Percentiles rank a stretch among this genome's conserved stretches.
These are phyloP conservation scores for Pseudoneurospora amorphoporcata DNA, from an alignment of 495 filamentous ascomycete species.

Conservation along the genomic window DNA sequence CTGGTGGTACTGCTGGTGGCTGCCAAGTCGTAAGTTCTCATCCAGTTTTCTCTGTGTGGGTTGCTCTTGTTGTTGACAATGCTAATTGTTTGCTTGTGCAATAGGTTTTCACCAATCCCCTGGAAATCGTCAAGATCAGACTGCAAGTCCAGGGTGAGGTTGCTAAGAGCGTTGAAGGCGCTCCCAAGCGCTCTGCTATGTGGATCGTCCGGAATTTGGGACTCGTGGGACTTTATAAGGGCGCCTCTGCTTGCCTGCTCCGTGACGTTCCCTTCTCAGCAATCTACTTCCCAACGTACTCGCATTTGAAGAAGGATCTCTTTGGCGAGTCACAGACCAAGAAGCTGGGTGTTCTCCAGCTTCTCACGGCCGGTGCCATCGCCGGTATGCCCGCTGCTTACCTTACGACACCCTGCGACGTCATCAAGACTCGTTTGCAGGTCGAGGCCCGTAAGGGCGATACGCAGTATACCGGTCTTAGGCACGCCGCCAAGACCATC, in stretches of 20 bases:
- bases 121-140: conserved; percentile 98
- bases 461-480: conserved; percentile 69
- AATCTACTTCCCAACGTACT: conserved; percentile 97
- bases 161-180: conserved; percentile 74
- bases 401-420: conserved; percentile 92
- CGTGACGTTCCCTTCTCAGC: conserved; percentile 96
- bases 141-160: conserved; percentile 96
- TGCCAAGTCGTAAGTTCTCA: conserved; percentile 82
- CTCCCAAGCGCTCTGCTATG: conserved; percentile 78
- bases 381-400: conserved; percentile 98
- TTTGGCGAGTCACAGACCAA: conserved; percentile 87
- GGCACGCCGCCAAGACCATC: conserved; percentile 76
- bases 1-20: conserved; percentile 82
- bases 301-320: conserved; percentile 82
- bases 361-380: conserved; percentile 89
- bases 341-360: conserved; percentile 84
- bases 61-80: not conserved
- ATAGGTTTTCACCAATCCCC: conserved; percentile 89
- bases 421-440: conserved; percentile 97
- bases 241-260: conserved; percentile 88
- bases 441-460: conserved; percentile 97
- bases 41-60: not conserved
- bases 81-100: conserved; percentile 6
- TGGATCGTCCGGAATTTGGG: conserved; percentile 97
- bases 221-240: conserved; percentile 93